phyloP scores from a whole-genome alignment of 1,139 yeast species.

The Saccharomycopsis crataegensis region DNA sequence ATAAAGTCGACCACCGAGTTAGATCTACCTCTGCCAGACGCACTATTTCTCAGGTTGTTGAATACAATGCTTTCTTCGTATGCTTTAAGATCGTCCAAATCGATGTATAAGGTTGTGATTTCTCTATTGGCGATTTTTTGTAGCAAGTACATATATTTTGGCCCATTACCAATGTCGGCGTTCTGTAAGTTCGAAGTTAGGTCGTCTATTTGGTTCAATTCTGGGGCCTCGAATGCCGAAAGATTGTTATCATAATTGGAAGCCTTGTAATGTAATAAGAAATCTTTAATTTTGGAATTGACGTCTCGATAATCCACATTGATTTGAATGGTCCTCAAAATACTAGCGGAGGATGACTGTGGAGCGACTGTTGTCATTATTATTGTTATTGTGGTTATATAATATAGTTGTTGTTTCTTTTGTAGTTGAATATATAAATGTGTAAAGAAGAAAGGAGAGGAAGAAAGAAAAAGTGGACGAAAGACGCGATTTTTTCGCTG shows the following conservation, averaged over 20 bases:
- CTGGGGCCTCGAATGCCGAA: conserved; percentile 30
- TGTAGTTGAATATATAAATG: background rate
- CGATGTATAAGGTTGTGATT: conserved; percentile 56
- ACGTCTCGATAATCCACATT: conserved; percentile 41
- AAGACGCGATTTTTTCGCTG: background rate
- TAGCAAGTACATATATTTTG: conserved; percentile 70
- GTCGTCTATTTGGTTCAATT: conserved; percentile 23
- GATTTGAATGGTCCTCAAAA: conserved; percentile 41
- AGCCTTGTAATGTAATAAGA: conserved; percentile 36
- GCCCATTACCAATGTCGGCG: conserved; percentile 36
- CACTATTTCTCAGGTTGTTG: conserved; percentile 25
- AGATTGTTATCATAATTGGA: conserved; percentile 20
- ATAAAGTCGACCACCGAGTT: conserved; percentile 49
- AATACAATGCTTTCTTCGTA: conserved; percentile 40
- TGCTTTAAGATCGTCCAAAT: conserved; percentile 72
- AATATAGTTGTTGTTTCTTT: background rate
- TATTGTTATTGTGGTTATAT: background rate
- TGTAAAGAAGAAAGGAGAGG: background rate
- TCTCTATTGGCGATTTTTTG: conserved; percentile 85
- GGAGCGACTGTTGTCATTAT: conserved; percentile 9
- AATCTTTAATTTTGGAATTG: conserved; percentile 34
- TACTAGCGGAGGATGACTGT: conserved; percentile 20
- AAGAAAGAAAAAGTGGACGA: background rate
- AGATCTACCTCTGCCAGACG: conserved; percentile 20
- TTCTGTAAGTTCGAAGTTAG: conserved; percentile 22